Evolutionary conservation across 495 filamentous ascomycete species (phyloP), one percentile per base, ranked within the genome.

Genomic region (Xylaria cubensis): DNA sequence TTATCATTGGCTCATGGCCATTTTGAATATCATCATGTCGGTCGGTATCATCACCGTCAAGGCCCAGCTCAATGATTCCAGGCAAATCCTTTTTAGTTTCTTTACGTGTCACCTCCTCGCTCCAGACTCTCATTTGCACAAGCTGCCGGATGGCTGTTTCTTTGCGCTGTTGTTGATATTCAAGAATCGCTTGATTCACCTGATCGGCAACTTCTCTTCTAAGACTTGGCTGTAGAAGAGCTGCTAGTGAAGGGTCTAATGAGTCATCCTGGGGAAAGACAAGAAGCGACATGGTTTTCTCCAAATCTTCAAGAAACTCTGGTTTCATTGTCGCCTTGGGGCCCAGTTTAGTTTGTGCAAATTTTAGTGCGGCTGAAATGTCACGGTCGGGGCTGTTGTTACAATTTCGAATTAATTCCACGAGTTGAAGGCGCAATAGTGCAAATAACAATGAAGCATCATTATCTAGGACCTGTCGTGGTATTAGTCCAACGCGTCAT

Each of bases 271-370:
- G 86, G 4, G 93, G 91, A 76, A 97, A 97, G 70, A 98, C 93
- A 50, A 98, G 84, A 55, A 99, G 90, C 2, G 94, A 91, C 89
- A 99, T 97, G 0, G 96, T 97, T 72, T 90, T 88, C 80, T 99
- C 96, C 24, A 99, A 87, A 73, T 97, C 94, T 70, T 92, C 88
- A 9, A 97, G 85, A 74, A 97, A 98, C 46, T 91, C 87, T 24
- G 87, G 88, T 72, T 95, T 94, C 24, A 89, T 92, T 4, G 94
- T 90, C 1, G 95, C 96, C 44, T 93, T 90, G 2, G 97, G 96
- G 9, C 93, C 95, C 26, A 99, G 86, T 73, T 97, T 91, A 32
- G 88, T 88, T 0, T 92, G 94, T 17, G 96, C 96, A 82, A 99
- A 99, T 59, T 90, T 88, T 62, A 99, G 81, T 5, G 94, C 95